Conservation (phyloP, 2,329 filamentous ascomycete genomes). For the Parastagonospora avenae region DNA sequence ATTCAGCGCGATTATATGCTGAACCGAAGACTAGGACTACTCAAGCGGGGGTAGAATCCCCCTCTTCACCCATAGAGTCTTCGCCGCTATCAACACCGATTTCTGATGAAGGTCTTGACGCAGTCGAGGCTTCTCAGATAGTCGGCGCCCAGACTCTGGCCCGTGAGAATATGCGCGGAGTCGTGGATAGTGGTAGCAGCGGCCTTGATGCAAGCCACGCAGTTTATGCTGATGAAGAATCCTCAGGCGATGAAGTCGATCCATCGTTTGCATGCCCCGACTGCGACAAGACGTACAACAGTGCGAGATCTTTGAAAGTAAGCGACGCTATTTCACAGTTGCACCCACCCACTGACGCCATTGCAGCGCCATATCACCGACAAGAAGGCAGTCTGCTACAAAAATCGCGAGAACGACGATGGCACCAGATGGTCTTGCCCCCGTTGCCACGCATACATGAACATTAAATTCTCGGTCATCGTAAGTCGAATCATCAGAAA, state of each 20-base stretch:
- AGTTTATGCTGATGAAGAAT: neutral
- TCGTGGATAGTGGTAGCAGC: too few species aligned
- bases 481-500: neutral
- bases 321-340: neutral
- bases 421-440: conserved; percentile 7
- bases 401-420: neutral
- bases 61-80: too few species aligned
- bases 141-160: too few species aligned
- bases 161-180: too few species aligned
- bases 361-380: conserved; percentile 6
- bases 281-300: conserved; percentile 7
- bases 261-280: neutral
- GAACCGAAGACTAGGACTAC: too few species aligned
- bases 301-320: neutral
- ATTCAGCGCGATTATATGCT: too few species aligned
- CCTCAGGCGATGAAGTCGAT: neutral
- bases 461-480: conserved; percentile 5
- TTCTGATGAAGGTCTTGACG: too few species aligned
- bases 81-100: too few species aligned
- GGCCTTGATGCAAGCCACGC: neutral
- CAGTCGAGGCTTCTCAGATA: too few species aligned
- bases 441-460: conserved; percentile 7
- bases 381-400: conserved; percentile 1
- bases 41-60: too few species aligned
- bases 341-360: neutral